Base-by-base conservation (phyloP, 108 stramenopile species). In the Pinguiococcus pyrenoidosus region DNA sequence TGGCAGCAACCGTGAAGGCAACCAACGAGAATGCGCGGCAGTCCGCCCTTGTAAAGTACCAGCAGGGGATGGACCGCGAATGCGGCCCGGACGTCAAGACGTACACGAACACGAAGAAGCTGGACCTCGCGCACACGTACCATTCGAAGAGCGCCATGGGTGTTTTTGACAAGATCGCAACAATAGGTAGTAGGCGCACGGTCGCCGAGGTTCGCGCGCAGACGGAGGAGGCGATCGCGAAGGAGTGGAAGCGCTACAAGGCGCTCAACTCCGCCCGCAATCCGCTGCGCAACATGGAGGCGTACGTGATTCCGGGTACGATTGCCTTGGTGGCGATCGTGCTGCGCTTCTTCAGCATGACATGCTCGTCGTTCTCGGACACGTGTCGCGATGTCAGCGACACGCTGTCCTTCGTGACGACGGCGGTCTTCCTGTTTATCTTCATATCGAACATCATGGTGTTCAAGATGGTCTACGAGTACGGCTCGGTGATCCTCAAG, bases 1-100 rank as follows among this genome's bases (percentile, higher is more conserved):
- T 99, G 21, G 90, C 85, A 40, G 96, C 96, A 0, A 99, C 96
- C 10, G 82, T 92, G 0, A 59, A 74, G 39, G 93, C 89, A 33
- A 92, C 91, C 74, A 96, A 92, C 59, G 51, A 75, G 27, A 92
- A 90, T 59, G 91, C 96, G 24, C 57, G 72, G 22, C 63, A 73
- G 12, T 21, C 74, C 36, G 82, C 85, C 24, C 49, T 89, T n/a
- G 59, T 53, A 7, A 56, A 69, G 17, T 99, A 92, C 65, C 79
- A 79, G 45, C 71, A 72, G 7, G 41, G 56, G 14, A 85, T 94
- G 87, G 78, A 81, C 49, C 70, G 62, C 21, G 58, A 76, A 29
- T 74, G 81, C 7, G 88, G 85, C 8, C 76, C 78, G n/a, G 64
- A 71, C 6, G 68, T 62, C 41, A 69, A 39, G 51, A 72, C 71